Evolutionary conservation across 2,329 filamentous ascomycete genomes (phyloP).

Genomic region (Lasiodiplodia gonubiensis): DNA sequence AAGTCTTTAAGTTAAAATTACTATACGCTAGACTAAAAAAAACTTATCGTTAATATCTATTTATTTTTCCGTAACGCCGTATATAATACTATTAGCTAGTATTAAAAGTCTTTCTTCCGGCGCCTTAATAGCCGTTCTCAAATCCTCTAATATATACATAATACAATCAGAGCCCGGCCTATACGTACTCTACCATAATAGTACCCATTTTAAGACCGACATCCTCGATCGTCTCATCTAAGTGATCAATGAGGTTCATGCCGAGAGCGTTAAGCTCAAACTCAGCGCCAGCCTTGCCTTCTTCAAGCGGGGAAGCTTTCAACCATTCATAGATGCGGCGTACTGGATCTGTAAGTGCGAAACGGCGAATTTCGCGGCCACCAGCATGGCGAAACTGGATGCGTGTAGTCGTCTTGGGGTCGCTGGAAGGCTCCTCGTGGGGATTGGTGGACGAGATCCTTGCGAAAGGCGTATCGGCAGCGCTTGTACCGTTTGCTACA

Average conservation of each 20-base stretch:
- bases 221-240: slow-evolving; percentile 77
- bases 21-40: neutral
- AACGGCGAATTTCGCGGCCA: slow-evolving; percentile 86
- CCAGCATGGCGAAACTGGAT: slow-evolving; percentile 91
- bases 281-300: slow-evolving; percentile 75
- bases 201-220: slow-evolving; percentile 90
- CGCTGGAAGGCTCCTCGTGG: slow-evolving; percentile 77
- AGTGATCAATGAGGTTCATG: slow-evolving; percentile 77
- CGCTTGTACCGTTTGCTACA: slow-evolving; percentile 39
- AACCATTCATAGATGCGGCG: slow-evolving; percentile 93
- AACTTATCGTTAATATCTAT: neutral
- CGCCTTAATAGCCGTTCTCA: neutral
- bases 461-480: slow-evolving; percentile 62
- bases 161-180: slow-evolving; percentile 23
- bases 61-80: slow-evolving; percentile 7
- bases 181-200: slow-evolving; percentile 86
- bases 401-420: slow-evolving; percentile 75
- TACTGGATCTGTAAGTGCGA: slow-evolving; percentile 76
- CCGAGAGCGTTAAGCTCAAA: slow-evolving; percentile 93
- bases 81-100: slow-evolving; percentile 6
- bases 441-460: slow-evolving; percentile 73
- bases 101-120: neutral
- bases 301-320: slow-evolving; percentile 84
- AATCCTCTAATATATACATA: neutral
- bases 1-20: neutral